These are phyloP conservation scores for Cutaneotrichosporon cyanovorans DNA, from an alignment of 1,284 basidiomycete species.

Conservation along the genomic window DNA sequence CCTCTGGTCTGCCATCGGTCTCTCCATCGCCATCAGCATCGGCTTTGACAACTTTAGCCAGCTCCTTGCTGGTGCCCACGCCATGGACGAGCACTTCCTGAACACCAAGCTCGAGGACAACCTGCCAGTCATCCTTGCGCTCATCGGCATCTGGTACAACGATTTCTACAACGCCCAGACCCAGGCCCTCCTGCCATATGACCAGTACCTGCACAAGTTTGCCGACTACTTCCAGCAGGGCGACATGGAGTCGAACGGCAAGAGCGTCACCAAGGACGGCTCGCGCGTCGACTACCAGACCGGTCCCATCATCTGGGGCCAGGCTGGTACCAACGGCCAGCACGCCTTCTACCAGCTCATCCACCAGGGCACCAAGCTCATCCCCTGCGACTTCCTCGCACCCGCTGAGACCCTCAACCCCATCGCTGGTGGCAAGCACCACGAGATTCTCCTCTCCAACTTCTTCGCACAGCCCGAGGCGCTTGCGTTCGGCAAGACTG, in stretches of 20 bases:
- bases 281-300: constrained; percentile 92
- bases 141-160: constrained; percentile 98
- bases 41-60: constrained; percentile 92
- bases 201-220: constrained; percentile 98
- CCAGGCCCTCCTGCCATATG: constrained; percentile 89
- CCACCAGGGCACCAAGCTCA: constrained; percentile 88
- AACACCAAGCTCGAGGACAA: constrained; percentile 82
- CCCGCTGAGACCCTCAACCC: constrained; percentile 92
- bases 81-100: constrained; percentile 95
- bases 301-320: constrained; percentile 98
- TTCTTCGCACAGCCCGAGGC: constrained; percentile 98
- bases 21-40: constrained; percentile 86
- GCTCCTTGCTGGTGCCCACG: constrained; percentile 85
- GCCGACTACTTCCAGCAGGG: constrained; percentile 99
- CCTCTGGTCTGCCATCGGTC: constrained; percentile 95
- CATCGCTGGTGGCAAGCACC: constrained; percentile 77
- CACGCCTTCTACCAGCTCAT: constrained; percentile 99
- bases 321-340: constrained; percentile 94
- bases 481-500: constrained; percentile 93
- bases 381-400: constrained; percentile 88
- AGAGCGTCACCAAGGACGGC: constrained; percentile 89
- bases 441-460: constrained; percentile 94
- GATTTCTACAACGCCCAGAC: constrained; percentile 95
- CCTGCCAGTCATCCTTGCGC: constrained; percentile 81
- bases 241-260: constrained; percentile 99